These are phyloP conservation scores for Austropuccinia psidii DNA, from an alignment of 1,284 basidiomycete genomes.

Conservation along the genomic window DNA sequence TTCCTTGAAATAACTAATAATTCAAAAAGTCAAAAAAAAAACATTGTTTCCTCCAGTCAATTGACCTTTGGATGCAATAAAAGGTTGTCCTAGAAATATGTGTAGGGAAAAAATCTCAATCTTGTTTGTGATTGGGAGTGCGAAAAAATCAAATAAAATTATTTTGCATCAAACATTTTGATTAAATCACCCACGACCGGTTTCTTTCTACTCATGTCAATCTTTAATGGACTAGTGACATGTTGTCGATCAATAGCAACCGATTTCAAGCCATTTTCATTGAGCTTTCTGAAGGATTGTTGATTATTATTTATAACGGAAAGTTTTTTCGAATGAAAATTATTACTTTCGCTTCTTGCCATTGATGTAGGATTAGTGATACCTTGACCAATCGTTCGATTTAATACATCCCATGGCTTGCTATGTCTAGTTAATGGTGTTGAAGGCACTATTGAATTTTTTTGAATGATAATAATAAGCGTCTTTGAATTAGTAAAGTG, in stretches of 20 bases:
- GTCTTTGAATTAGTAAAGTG: background rate
- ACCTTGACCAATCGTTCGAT: background rate
- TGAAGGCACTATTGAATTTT: background rate
- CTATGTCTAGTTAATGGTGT: background rate
- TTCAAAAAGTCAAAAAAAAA: no score
- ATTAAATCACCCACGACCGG: slow-evolving; percentile 23
- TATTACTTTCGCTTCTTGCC: background rate
- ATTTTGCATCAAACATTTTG: slow-evolving; percentile 21
- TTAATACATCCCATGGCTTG: background rate
- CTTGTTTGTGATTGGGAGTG: no score
- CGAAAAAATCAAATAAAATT: background rate
- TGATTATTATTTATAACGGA: background rate
- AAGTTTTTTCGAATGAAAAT: background rate
- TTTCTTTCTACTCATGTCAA: slow-evolving; percentile 1
- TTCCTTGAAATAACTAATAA: no score
- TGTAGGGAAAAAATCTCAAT: no score
- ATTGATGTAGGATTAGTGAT: background rate
- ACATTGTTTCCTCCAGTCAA: no score
- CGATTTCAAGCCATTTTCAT: background rate
- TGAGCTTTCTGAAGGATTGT: background rate
- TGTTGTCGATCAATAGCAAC: no score
- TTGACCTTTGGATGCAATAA: no score
- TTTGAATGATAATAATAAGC: no score
- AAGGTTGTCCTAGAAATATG: no score
- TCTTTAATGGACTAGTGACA: background rate